Evolutionary conservation across 768 basidiomycete genomes (phyloP), one percentile per base, ranked within the genome.

Genomic region (Butyriboletus loyo): DNA sequence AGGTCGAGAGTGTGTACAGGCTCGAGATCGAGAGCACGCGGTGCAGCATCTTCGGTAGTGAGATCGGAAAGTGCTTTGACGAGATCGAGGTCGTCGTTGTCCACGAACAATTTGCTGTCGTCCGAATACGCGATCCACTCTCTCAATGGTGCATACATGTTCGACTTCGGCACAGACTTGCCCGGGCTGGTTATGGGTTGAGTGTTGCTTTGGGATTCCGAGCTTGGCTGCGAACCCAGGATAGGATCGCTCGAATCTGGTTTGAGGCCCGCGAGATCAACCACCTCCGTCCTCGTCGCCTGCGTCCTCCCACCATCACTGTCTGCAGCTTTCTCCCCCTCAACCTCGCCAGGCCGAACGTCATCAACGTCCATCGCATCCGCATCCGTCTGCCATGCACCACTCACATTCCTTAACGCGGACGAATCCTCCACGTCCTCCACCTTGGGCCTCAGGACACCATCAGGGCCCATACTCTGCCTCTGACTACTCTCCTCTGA

Each of bases 371-470:
- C 67, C 73, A 74, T 73, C 17, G 64, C 61, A 48, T 66, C 62
- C 13, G 19, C 53, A 7, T 57, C 58, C 51, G 31, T 49, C 38
- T 57, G 61, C 64, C 62, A 53, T 13, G 50, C 51, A 13, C 55
- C 52, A 46, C 54, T 58, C 34, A 49, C 58, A 25, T 63, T 44
- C 51, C 63, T 64, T 46, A 79, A 58, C 38, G 73, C 73, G 13
- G 77, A 76, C 6, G 73, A 61, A 56, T 86, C 83, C 24, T 88
- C 86, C 30, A 82, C 58, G 36, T 87, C 85, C 56, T 80, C 78
- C 42, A 74, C 57, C 59, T 80, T 79, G n/a, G 75, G 76, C 57
- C 80, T 62, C 47, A 77, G 38, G 47, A 57, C 63, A 54, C 69
- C 57, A 41, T 65, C 42, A 43, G 55, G 53, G 15, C 54, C 63